These are phyloP conservation scores for Creolimax fragrantissima DNA, from an alignment of 78 protist genomes.

Conservation along the genomic window DNA sequence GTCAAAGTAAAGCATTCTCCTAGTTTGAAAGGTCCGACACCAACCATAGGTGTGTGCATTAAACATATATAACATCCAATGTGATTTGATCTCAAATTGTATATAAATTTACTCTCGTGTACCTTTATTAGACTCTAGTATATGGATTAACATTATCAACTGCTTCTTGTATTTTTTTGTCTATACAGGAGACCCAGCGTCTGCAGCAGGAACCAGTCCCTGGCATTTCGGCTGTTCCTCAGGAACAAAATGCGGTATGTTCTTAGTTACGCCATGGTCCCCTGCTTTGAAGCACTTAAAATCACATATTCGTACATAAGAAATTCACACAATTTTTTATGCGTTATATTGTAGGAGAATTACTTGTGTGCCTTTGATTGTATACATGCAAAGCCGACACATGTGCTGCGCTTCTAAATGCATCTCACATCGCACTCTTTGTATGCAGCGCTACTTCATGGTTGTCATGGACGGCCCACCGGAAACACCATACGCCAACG, in stretches of 20 bases:
- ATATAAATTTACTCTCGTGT: no score
- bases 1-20: no score
- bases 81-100: no score
- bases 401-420: not conserved
- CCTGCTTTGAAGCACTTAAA: no score
- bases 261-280: no score
- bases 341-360: no score
- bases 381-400: not conserved
- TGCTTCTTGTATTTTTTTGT: not conserved
- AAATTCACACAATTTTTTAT: not conserved
- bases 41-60: no score
- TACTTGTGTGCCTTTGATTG: no score
- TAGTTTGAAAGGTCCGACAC: no score
- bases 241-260: constrained; percentile 2
- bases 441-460: constrained; percentile 2
- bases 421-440: no score
- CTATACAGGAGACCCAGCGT: not conserved
- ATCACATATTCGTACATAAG: not conserved
- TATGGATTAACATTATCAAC: not conserved
- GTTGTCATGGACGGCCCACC: constrained; percentile 18
- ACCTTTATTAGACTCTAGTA: no score
- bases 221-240: not conserved
- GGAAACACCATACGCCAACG: constrained; percentile 53
- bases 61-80: no score
- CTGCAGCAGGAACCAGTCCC: constrained; percentile 12